Evolutionary conservation across 139 green algal species (phyloP), one percentile per base, ranked within the genome.

Genomic region (Chlamydomonas applanata): DNA sequence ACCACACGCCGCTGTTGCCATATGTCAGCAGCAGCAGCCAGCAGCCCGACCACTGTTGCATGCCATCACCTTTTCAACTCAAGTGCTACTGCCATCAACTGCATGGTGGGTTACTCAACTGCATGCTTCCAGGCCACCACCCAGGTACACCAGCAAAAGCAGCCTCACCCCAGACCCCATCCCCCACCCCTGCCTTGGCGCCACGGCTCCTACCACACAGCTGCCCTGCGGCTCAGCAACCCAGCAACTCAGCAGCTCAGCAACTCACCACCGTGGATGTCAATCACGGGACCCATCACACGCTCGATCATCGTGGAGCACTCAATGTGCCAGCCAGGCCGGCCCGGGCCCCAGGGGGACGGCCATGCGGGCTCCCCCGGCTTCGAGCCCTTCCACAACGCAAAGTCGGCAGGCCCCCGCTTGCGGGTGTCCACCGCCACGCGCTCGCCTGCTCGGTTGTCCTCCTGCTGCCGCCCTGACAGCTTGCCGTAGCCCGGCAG

Each of bases 311-410:
- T 99, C 45, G 90, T 75, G 72, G 80, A 93, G 87, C 95, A 98
- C 85, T 98, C 95, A 64, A 98, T 98, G 85, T 98, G 95, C 95
- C 95, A 98, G 0, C 94, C 93, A 29, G 69, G 53, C 30, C 69
- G 53, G 11, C 96, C 96, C 0, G 64, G 72, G 0, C 96, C 96
- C 96, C 96, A 99, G 30, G 96, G 96, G 61, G 75, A 91, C 24
- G 89, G 79, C 96, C 96, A 99, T 17, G 79, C 85, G 0, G 92
- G 90, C 86, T 99, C 96, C 29, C 89, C 91, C 0, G 86, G 76
- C 88, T 99, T 99, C 63, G 93, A 91, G 0, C 83, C 83, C 84
- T 99, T 98, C 93, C 93, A 97, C n/a, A 99, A 89, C 11, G 91
- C 96, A 90, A 99, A 99, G 79, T 99, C 96, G 0, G 88, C 91